Base-by-base conservation (phyloP, 306 rosid genomes). In the Arachis hypogaea region DNA sequence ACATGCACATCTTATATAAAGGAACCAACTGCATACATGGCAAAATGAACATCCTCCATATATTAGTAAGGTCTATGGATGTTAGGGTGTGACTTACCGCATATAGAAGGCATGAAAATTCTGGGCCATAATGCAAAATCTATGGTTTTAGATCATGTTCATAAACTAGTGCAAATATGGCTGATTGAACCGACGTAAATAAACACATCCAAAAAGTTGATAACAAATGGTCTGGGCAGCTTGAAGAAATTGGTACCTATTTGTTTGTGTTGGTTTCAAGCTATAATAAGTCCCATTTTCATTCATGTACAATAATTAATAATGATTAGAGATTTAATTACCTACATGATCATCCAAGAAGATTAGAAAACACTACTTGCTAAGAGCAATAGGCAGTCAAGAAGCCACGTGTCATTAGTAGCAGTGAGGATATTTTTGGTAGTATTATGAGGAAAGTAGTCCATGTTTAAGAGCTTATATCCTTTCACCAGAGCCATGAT, bases 401-500 rank as follows among this genome's bases (percentile, higher is more conserved):
- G 76, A 44, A 80, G 63, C 88, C 88, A 85, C 18, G 1, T 52
- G 7, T 73, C 61, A 9, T 68, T 77, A 18, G 38, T 69, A 18
- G 16, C 18, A 10, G 80, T 70, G 12, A 78, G 56, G 54, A 74
- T 16, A 66, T 82, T 74, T 30, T 47, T 78, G 16, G 80, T 4
- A 33, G 38, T 4, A 33, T 33, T 2, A 33, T 2, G 49, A 52
- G 80, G 81, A 52, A 79, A 63, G 3, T 77, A 66, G 40, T 78
- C 73, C 58, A 73, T 38, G 63, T 86, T 75, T 38, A 92, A 56
- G 57, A 89, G 78, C 77, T 87, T 87, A 11, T 86, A 85, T 42
- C 96, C 97, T 74, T 90, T 87, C 1, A 89, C 44, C 40, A 89
- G 59, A 7, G 95, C 91, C 86, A 92, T 87, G 69, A 69, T 76